Conservation (phyloP, 2,329 filamentous ascomycete genomes). For the Lachnellula cervina region DNA sequence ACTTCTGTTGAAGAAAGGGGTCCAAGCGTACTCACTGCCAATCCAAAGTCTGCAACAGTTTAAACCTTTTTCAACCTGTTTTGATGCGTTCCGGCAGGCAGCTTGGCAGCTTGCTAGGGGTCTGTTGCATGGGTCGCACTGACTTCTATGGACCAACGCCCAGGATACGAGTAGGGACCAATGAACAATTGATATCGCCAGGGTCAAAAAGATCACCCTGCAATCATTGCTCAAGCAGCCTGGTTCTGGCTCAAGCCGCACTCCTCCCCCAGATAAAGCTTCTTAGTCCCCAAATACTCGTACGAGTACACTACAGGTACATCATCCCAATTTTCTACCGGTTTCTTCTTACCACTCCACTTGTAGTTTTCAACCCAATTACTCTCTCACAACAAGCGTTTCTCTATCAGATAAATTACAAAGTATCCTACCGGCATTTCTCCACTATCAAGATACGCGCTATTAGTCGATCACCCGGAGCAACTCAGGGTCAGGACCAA, state of each 20-base stretch:
- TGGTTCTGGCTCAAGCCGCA: not conserved
- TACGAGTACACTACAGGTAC: not conserved
- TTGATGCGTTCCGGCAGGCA: not conserved
- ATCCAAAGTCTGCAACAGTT: not conserved
- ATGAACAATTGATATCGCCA: not conserved
- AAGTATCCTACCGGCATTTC: not conserved
- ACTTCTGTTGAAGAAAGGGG: too few relatives aligned
- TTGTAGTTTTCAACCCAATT: too few relatives aligned
- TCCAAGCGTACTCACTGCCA: not conserved
- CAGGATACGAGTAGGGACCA: not conserved
- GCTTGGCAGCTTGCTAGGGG: not conserved
- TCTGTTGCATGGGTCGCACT: not conserved
- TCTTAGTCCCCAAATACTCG: constrained; percentile 4
- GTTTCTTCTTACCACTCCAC: constrained; percentile 7
- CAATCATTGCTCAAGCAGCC: too few relatives aligned
- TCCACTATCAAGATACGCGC: not conserved
- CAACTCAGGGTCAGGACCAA: not conserved
- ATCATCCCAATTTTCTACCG: constrained; percentile 19
- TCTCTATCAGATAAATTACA: too few relatives aligned
- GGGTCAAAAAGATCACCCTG: too few relatives aligned
- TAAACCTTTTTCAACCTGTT: not conserved
- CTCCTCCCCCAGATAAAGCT: not conserved
- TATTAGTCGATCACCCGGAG: not conserved
- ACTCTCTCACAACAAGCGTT: too few relatives aligned
- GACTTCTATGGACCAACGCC: not conserved